Evolutionary conservation across 1,284 basidiomycete genomes (phyloP).

Genomic region (Schizopora paradoxa): DNA sequence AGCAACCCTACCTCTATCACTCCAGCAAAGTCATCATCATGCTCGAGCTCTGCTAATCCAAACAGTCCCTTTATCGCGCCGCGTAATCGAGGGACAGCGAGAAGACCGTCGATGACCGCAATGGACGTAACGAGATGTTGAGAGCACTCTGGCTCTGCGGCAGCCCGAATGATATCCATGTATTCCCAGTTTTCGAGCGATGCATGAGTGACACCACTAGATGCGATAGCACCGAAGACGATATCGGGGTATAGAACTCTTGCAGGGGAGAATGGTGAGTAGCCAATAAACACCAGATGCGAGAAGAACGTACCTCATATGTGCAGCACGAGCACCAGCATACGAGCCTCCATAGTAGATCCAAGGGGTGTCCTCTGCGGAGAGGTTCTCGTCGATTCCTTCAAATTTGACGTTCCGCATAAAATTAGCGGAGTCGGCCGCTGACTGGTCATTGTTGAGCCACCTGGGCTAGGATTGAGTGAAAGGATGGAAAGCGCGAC

Average conservation of each 20-base stretch:
- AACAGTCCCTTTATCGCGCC: slow-evolving; percentile 64
- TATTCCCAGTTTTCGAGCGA: slow-evolving; percentile 76
- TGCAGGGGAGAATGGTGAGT: not conserved
- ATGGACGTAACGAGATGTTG: slow-evolving; percentile 63
- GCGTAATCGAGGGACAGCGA: slow-evolving; percentile 42
- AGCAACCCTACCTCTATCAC: slow-evolving; percentile 47
- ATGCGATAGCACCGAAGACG: slow-evolving; percentile 89
- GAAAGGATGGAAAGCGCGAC: slow-evolving; percentile 14
- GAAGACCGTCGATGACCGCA: slow-evolving; percentile 55
- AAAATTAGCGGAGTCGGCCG: slow-evolving; percentile 91
- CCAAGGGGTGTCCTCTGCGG: slow-evolving; percentile 74
- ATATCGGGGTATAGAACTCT: slow-evolving; percentile 76
- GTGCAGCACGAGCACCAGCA: slow-evolving; percentile 90
- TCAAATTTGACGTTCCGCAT: slow-evolving; percentile 76
- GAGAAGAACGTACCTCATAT: slow-evolving; percentile 54
- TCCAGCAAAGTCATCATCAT: slow-evolving; percentile 77
- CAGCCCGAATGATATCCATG: slow-evolving; percentile 78
- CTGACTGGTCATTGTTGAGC: slow-evolving; percentile 84
- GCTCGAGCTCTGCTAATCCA: slow-evolving; percentile 58
- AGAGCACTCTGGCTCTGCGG: slow-evolving; percentile 71
- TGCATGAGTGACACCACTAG: slow-evolving; percentile 80
- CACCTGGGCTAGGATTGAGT: slow-evolving; percentile 45
- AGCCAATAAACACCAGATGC: not conserved
- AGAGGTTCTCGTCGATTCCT: slow-evolving; percentile 66
- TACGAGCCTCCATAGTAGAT: slow-evolving; percentile 95